Evolutionary conservation across 2,329 filamentous ascomycete genomes (phyloP).

Genomic region (Chaetomium globosum): DNA sequence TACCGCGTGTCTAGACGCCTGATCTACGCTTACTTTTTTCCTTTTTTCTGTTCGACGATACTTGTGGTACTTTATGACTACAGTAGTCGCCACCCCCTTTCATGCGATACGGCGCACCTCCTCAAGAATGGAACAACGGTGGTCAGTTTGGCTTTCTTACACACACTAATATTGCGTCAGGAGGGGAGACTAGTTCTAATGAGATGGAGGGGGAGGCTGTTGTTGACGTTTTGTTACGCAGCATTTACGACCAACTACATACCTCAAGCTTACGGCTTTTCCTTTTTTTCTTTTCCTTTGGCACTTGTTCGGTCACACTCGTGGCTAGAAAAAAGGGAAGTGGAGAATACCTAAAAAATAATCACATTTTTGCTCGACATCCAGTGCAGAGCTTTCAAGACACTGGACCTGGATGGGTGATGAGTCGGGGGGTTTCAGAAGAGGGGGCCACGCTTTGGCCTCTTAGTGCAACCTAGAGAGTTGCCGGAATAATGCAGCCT

Average conservation of each 20-base stretch:
- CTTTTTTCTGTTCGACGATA: conserved; percentile 3
- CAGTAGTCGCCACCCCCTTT: not conserved
- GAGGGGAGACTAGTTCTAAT: not conserved
- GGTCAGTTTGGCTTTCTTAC: conserved; percentile 13
- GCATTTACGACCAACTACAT: conserved; percentile 15
- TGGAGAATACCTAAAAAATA: conserved; percentile 3
- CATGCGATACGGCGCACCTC: conserved; percentile 4
- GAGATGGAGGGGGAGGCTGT: conserved; percentile 14
- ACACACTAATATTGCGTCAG: conserved; percentile 18
- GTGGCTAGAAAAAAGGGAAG: conserved; percentile 15
- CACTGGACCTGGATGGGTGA: not conserved
- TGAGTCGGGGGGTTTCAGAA: not conserved
- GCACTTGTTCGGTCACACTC: conserved; percentile 2
- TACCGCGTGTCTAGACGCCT: conserved; percentile 16
- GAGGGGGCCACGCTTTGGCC: not conserved
- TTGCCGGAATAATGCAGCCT: not conserved
- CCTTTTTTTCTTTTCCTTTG: conserved; percentile 18
- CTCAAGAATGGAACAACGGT: not conserved
- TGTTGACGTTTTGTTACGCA: conserved; percentile 23
- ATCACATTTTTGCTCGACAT: not conserved
- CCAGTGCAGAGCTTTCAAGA: not conserved
- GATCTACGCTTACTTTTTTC: conserved; percentile 9
- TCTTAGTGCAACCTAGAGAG: not conserved
- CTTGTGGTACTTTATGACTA: not conserved
- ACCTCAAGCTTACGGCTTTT: conserved; percentile 17